A percentile compares a stretch with the other conserved stretches of the same genome.
Evolutionary conservation across 2,329 filamentous ascomycete species (phyloP).

Genomic region (Hymenoscyphus repandus): DNA sequence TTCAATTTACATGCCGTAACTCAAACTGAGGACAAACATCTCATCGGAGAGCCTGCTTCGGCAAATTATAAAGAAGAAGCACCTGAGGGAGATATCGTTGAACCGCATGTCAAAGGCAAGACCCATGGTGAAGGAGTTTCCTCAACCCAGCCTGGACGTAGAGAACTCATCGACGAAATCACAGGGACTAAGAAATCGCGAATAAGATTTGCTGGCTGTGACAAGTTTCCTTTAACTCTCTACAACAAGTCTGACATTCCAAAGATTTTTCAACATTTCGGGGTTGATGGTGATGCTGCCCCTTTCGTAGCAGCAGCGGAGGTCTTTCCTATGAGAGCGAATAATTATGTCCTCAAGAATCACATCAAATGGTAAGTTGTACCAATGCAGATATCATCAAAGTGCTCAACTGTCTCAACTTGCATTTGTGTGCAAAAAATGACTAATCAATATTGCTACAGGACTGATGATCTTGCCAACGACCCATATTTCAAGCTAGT

Average conservation of each 20-base stretch:
- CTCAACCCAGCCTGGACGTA: too few relatives aligned
- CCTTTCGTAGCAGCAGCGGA: constrained; percentile 3
- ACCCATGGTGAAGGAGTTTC: too few relatives aligned
- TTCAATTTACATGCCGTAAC: too few relatives aligned
- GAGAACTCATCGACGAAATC: too few relatives aligned
- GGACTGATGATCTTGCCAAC: constrained; percentile 1
- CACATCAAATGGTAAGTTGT: constrained; percentile 7
- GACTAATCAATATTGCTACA: not conserved
- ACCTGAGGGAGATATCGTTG: too few relatives aligned
- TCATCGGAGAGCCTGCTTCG: too few relatives aligned
- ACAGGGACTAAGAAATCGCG: not conserved
- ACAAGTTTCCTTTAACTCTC: not conserved
- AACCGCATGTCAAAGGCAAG: too few relatives aligned
- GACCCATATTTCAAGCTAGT: constrained; percentile 4
- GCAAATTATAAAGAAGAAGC: too few relatives aligned
- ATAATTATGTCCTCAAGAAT: constrained; percentile 7
- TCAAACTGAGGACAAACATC: too few relatives aligned
- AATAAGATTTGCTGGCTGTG: not conserved
- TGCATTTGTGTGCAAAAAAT: too few relatives aligned
- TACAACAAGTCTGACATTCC: constrained; percentile 1
- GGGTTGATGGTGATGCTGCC: not conserved
- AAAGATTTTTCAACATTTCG: not conserved
- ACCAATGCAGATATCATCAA: too few relatives aligned
- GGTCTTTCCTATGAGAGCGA: constrained; percentile 4
- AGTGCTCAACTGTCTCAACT: too few relatives aligned